Evolutionary conservation across 202 grass and related monocot species (phyloP).

Genomic region (Alloteropsis angusta): DNA sequence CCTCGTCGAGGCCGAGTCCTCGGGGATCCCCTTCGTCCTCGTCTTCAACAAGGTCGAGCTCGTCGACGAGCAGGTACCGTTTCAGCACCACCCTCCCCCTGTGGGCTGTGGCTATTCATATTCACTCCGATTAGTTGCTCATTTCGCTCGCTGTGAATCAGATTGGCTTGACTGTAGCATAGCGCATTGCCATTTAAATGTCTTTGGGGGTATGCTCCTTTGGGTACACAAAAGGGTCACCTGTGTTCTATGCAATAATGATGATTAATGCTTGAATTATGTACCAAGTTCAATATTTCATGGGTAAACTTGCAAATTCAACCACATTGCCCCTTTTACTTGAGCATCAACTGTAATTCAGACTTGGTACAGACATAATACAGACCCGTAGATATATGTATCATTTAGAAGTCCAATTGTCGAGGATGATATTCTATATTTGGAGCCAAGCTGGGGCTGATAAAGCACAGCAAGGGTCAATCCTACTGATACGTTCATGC

Average conservation of each 20-base stretch:
- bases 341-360: neutral
- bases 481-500: neutral
- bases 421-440: neutral
- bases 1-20: conserved; percentile 80
- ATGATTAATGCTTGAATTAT: neutral
- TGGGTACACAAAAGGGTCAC: neutral
- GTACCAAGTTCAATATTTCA: neutral
- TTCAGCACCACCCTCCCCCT: neutral
- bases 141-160: neutral
- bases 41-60: conserved; percentile 85
- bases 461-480: neutral
- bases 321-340: neutral
- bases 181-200: neutral
- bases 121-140: neutral
- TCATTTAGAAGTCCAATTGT: neutral
- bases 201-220: neutral
- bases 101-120: no score
- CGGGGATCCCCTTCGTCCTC: conserved; percentile 55
- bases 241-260: neutral
- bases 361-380: neutral
- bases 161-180: neutral
- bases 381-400: neutral
- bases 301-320: neutral
- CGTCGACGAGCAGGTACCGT: conserved; percentile 52
- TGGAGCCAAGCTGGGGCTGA: neutral